Conservation (phyloP, 2,329 filamentous ascomycete genomes). For the Phialophora chinensis region DNA sequence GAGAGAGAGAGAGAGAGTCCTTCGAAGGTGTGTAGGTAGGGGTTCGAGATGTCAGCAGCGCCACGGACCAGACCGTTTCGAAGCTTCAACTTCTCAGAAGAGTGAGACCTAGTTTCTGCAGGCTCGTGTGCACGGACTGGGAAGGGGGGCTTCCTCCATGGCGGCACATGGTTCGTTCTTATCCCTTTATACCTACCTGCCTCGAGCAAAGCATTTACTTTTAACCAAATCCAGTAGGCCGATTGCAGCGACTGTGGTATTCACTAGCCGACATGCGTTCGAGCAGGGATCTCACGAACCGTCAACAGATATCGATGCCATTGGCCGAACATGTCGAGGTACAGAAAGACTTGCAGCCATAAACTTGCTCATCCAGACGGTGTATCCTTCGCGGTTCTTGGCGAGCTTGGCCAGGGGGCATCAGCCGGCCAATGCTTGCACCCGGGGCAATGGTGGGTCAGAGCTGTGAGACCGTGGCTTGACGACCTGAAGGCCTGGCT, state of each 20-base stretch:
- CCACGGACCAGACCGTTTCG: neutral
- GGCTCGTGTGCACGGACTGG: neutral
- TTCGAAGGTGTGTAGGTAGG: neutral
- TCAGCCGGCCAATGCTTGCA: neutral
- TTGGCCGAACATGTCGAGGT: neutral
- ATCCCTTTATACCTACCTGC: neutral
- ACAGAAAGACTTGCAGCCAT: neutral
- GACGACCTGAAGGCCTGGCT: neutral
- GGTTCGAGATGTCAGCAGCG: neutral
- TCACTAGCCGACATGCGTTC: neutral
- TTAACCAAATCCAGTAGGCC: neutral
- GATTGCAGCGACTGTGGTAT: neutral
- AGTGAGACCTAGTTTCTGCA: neutral
- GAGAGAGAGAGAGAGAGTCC: neutral
- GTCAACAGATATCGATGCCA: neutral
- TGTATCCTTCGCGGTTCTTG: constrained; percentile 7
- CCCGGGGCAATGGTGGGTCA: neutral
- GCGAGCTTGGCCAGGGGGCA: constrained; percentile 2
- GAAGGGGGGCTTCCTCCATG: neutral
- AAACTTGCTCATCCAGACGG: constrained; percentile 22
- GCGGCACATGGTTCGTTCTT: neutral
- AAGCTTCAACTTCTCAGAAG: neutral
- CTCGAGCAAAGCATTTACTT: neutral
- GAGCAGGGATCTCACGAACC: neutral
- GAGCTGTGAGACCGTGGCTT: neutral